Evolutionary conservation across 345 rosid species (phyloP), one percentile per base, ranked within the genome.

Genomic region (Lepidium sativum): DNA sequence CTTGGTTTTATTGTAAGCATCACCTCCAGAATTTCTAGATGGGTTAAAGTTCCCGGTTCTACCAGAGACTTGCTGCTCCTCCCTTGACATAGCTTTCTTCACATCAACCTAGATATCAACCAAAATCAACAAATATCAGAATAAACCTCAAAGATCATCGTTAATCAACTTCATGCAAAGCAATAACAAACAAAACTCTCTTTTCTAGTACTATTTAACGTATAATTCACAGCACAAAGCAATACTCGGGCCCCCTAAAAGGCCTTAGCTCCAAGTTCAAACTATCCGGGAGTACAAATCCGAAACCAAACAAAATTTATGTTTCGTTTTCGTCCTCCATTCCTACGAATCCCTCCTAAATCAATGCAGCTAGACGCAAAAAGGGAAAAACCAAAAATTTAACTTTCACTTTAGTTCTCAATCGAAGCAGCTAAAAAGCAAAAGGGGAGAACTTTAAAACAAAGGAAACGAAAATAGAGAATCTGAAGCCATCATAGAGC

Each of bases 1-100:
- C 31, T 27, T 27, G 31, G 31, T 27, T 27, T 27, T 27, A 27
- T 27, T 27, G 31, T 6, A 27, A 27, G 31, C 31, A 27, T 27
- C 31, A 27, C 31, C 31, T 27, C 31, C 31, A 27, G 7, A 27
- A 27, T 27, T 27, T 27, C 31, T 80, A 62, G 63, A 73, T 58
- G 82, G 52, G 73, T 79, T 84, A 32, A 68, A 12, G 58, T 63
- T 80, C 15, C 86, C 85, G 42, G 81, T 14, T 76, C 90, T 85
- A 12, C 70, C 71, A 70, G 85, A 82, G 23, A 6, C 31, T 27
- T 27, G 31, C 31, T 27, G 31, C 31, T 27, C 31, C 31, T 27
- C 31, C 31, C 31, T 27, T 48, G 94, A 88, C 63, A 91, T 74
- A 1, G 97, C 94, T 75, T 78, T 84, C 85, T 91, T 91, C 34